A percentile compares a stretch with the other conserved stretches of the same genome.
Evolutionary conservation across 305 asterid genomes (phyloP).

Genomic region (Fraxinus nigra): DNA sequence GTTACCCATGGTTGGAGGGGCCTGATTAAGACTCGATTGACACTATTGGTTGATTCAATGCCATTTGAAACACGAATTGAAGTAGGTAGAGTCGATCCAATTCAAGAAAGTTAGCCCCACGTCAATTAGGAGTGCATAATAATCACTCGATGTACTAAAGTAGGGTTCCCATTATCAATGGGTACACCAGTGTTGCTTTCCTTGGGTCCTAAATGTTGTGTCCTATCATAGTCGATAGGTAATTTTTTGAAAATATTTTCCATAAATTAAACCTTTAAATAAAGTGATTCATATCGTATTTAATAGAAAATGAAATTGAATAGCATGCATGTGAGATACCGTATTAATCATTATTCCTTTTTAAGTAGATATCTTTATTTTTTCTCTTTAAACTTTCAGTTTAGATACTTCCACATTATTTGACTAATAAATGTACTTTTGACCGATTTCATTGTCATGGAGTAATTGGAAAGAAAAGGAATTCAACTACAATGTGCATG

Average conservation of each 20-base stretch:
- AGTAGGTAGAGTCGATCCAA: too few species aligned
- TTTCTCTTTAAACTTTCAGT: not conserved
- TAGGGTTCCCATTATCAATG: not conserved
- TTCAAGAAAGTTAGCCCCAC: not conserved
- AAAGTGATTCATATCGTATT: not conserved
- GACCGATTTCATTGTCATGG: not conserved
- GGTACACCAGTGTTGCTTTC: not conserved
- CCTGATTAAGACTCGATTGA: too few species aligned
- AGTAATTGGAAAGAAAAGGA: not conserved
- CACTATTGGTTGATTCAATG: too few species aligned
- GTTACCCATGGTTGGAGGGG: too few species aligned
- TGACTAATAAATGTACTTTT: not conserved
- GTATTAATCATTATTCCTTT: not conserved
- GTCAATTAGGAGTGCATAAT: not conserved
- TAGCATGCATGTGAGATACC: not conserved
- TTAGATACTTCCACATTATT: not conserved
- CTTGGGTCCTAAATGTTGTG: not conserved
- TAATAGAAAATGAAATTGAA: not conserved
- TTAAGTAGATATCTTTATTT: not conserved
- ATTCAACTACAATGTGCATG: not conserved
- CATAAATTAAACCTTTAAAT: not conserved
- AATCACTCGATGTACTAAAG: not conserved
- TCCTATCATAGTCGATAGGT: not conserved
- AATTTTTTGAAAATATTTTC: not conserved
- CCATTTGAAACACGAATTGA: too few species aligned